Conservation (phyloP, 352 stramenopile genomes). For the Aphanomyces astaci region DNA sequence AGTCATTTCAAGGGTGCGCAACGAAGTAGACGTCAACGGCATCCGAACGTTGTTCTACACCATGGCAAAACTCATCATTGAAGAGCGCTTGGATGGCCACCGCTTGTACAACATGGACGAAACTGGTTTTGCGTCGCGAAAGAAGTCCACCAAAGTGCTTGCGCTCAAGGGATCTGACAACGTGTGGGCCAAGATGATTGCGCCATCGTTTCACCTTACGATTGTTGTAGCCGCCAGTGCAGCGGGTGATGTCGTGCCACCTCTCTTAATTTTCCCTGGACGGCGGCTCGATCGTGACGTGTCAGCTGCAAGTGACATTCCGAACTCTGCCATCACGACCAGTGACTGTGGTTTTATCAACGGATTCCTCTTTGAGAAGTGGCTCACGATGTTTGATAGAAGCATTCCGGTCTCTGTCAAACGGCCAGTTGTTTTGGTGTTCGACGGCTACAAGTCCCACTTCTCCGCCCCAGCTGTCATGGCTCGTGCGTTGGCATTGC, state of each 20-base stretch:
- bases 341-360: conserved; percentile 8
- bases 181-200: conserved; percentile 1
- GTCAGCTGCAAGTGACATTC: not conserved
- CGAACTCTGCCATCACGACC: not conserved
- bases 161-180: no score
- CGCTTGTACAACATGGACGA: no score
- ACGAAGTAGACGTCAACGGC: not conserved
- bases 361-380: not conserved
- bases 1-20: not conserved
- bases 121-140: no score
- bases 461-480: not conserved
- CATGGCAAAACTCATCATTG: not conserved
- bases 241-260: not conserved
- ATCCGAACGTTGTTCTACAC: not conserved
- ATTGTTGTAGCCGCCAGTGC: not conserved
- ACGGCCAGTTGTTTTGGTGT: not conserved
- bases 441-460: conserved; percentile 9
- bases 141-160: no score
- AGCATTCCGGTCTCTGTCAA: not conserved
- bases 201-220: not conserved
- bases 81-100: not conserved
- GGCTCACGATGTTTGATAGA: not conserved
- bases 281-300: not conserved
- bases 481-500: not conserved
- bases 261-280: conserved; percentile 8